phyloP scores from a whole-genome alignment of 2,329 filamentous ascomycete species.

The Exophiala phaeomuriformis region DNA sequence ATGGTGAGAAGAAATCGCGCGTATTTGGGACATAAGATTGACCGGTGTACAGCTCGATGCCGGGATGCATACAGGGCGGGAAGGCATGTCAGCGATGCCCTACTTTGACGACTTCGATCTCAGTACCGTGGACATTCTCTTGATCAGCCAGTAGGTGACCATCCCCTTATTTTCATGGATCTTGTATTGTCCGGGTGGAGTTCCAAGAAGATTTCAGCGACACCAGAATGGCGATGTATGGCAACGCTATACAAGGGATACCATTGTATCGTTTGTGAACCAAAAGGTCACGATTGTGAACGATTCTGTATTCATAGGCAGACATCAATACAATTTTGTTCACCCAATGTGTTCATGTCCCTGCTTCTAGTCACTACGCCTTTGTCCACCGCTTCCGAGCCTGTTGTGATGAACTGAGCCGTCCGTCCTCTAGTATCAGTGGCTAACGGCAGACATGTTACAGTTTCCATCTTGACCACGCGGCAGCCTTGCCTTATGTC shows the following conservation, averaged over 20 bases:
- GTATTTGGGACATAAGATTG: slow-evolving; percentile 3
- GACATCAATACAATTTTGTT: slow-evolving; percentile 26
- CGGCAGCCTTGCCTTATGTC: slow-evolving; percentile 96
- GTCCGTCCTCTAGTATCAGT: slow-evolving; percentile 7
- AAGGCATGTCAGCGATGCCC: slow-evolving; percentile 83
- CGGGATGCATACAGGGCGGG: slow-evolving; percentile 77
- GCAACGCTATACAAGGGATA: neutral
- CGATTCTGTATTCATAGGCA: slow-evolving; percentile 19
- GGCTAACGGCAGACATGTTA: slow-evolving; percentile 28
- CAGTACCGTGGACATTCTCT: slow-evolving; percentile 89
- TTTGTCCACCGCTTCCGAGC: slow-evolving; percentile 1
- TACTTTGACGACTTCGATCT: slow-evolving; percentile 99
- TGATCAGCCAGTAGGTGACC: slow-evolving; percentile 93
- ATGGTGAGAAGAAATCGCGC: slow-evolving; percentile 60
- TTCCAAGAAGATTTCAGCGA: neutral
- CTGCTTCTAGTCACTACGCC: slow-evolving; percentile 2
- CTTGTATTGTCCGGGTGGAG: slow-evolving; percentile 12
- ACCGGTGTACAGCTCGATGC: slow-evolving; percentile 67
- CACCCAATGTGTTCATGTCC: slow-evolving; percentile 14
- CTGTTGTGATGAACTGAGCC: neutral
- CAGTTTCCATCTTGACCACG: slow-evolving; percentile 97
- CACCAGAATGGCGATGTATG: neutral
- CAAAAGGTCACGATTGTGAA: neutral
- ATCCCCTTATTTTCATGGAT: slow-evolving; percentile 24
- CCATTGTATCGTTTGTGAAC: neutral